These are phyloP conservation scores for Saccharum officinarum DNA, from an alignment of 176 grass and related monocot species.

Conservation along the genomic window DNA sequence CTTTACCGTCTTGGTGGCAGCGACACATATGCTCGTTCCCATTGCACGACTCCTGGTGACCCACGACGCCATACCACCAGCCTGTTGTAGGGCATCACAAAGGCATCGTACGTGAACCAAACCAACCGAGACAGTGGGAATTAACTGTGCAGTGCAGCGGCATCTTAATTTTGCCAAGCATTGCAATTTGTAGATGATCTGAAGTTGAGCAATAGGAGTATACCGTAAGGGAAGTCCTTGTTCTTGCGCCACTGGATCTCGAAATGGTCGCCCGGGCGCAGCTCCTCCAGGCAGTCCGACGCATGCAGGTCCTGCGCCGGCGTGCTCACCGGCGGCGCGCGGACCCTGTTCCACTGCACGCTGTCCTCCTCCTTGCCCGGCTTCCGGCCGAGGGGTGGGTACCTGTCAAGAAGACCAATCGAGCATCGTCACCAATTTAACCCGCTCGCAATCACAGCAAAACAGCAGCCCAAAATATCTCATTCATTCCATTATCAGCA, in stretches of 20 bases:
- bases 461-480: background rate
- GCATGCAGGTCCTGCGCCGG: slow-evolving; percentile 60
- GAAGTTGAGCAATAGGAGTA: background rate
- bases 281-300: slow-evolving; percentile 56
- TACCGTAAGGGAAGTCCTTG: slow-evolving; percentile 95
- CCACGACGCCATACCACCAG: slow-evolving; percentile 94
- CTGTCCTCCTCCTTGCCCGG: slow-evolving; percentile 65
- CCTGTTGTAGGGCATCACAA: slow-evolving; percentile 49
- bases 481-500: background rate
- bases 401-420: slow-evolving; percentile 41
- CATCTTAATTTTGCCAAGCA: background rate
- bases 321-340: slow-evolving; percentile 61
- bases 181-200: background rate
- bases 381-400: slow-evolving; percentile 76
- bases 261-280: slow-evolving; percentile 70
- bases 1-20: slow-evolving; percentile 74
- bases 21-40: slow-evolving; percentile 64
- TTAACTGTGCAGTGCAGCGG: background rate
- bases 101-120: slow-evolving; percentile 14
- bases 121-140: background rate
- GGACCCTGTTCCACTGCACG: slow-evolving; percentile 69
- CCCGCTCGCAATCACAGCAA: background rate
- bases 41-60: slow-evolving; percentile 69
- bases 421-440: background rate
- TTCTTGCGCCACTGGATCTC: slow-evolving; percentile 96